Evolutionary conservation across 345 rosid species (phyloP), one percentile per base, ranked within the genome.

Genomic region (Melastoma malabathricum): DNA sequence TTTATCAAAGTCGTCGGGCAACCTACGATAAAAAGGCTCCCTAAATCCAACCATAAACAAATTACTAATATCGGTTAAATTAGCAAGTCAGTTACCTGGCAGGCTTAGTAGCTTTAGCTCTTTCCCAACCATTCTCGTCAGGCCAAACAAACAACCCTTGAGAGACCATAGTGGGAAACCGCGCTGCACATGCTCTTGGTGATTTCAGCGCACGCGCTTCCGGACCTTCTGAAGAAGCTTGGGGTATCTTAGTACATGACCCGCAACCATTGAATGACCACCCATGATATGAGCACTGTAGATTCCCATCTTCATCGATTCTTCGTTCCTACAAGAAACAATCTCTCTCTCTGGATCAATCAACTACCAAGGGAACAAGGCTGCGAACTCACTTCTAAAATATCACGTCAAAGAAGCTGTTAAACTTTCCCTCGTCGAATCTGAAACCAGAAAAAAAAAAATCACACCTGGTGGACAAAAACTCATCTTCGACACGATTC

Each of bases 101-200:
- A 16, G 96, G 89, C 52, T 74, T 66, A 50, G 77, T 63, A 10
- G 98, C 79, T 48, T 63, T 70, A 46, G 98, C 98, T 73, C 80
- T 87, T 62, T 84, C 95, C 75, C 67, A 65, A 8, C 95, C 96
- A 59, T 84, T 74, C 69, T 84, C 89, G 52, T 92, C 93, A 14
- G 98, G 98, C 98, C 96, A 92, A 55, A 92, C 96, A 62, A 87
- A 92, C 59, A 92, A 95, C 70, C 96, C 95, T 68, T 92, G 95
- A 71, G 98, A 92, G 29, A 87, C 87, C 81, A 77, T 65, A 38
- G 96, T 70, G 16, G 98, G 96, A 64, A 87, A 82, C 64, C 73
- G 77, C 9, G 81, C 75, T 15, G 77, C 87, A 39, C 95, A 82
- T 18, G 96, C 96, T 68, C 86, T 78, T 0, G 89, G 89, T 34